These are phyloP conservation scores for Zygnema cylindricum DNA, from an alignment of 139 green algal genomes.

Conservation along the genomic window DNA sequence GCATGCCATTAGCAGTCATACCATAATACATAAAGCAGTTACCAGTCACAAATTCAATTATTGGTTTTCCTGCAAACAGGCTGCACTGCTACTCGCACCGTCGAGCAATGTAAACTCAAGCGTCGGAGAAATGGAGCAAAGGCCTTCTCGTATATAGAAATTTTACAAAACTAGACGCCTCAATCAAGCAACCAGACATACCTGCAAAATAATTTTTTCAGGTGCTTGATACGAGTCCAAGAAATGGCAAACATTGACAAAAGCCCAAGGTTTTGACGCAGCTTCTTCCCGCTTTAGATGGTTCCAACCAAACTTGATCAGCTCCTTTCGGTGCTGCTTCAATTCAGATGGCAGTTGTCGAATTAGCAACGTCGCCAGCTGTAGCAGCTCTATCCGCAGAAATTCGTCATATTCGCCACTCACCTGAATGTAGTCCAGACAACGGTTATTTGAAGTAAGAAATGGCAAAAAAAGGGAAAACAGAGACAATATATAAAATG, in stretches of 20 bases:
- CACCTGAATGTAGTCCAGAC: slow-evolving; percentile 25
- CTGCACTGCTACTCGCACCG: too few relatives aligned
- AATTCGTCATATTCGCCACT: slow-evolving; percentile 67
- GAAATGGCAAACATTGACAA: slow-evolving; percentile 89
- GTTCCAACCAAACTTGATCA: slow-evolving; percentile 92
- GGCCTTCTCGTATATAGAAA: too few relatives aligned
- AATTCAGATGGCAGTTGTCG: slow-evolving; percentile 69
- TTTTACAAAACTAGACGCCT: too few relatives aligned
- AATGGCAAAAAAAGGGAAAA: neutral
- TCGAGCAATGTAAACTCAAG: too few relatives aligned
- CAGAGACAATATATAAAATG: slow-evolving; percentile 16
- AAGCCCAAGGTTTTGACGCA: slow-evolving; percentile 80
- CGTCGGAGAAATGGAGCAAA: too few relatives aligned
- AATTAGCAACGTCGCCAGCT: slow-evolving; percentile 79
- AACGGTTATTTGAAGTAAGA: neutral
- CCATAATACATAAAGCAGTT: too few relatives aligned
- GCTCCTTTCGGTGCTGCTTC: slow-evolving; percentile 76
- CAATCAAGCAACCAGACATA: too few relatives aligned
- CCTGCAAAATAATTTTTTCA: slow-evolving; percentile 84
- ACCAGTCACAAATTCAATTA: too few relatives aligned
- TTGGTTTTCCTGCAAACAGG: too few relatives aligned
- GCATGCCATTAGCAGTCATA: too few relatives aligned
- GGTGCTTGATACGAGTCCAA: slow-evolving; percentile 78
- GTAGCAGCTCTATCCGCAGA: slow-evolving; percentile 82
- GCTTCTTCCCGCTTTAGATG: slow-evolving; percentile 87